A percentile compares a stretch with the other conserved stretches of the same genome.
phyloP scores from a whole-genome alignment of 1,284 basidiomycete genomes.

The Naganishia cerealis region DNA sequence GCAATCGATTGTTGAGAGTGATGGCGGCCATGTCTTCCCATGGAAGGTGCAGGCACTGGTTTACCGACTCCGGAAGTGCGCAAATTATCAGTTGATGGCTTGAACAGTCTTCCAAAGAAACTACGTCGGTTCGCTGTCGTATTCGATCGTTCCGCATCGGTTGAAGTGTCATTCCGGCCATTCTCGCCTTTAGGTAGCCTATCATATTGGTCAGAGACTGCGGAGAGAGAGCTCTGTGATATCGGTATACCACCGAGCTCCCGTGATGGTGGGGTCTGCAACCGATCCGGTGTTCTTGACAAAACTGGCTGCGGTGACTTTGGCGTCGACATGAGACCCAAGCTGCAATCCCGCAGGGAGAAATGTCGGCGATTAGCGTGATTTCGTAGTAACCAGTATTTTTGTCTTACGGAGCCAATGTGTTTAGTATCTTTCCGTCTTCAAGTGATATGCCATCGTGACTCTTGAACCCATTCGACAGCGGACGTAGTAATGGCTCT shows the following conservation, averaged over 20 bases:
- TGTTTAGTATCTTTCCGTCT: conserved; percentile 88
- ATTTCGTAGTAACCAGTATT: background rate
- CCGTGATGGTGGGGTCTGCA: conserved; percentile 34
- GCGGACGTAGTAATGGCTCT: conserved; percentile 81
- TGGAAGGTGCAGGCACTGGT: background rate
- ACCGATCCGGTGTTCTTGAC: conserved; percentile 10
- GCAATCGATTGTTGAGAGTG: conserved; percentile 7
- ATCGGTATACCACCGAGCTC: background rate
- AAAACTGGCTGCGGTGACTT: conserved; percentile 6
- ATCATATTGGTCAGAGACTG: background rate
- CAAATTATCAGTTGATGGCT: conserved; percentile 23
- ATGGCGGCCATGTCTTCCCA: conserved; percentile 13
- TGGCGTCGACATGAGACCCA: conserved; percentile 13
- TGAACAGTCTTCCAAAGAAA: conserved; percentile 20
- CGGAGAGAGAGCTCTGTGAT: background rate
- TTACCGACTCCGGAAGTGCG: background rate
- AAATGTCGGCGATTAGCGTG: background rate
- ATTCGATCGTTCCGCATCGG: conserved; percentile 25
- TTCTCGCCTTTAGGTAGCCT: background rate
- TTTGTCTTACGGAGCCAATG: conserved; percentile 77
- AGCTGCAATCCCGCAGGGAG: background rate
- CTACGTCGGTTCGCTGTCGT: conserved; percentile 34
- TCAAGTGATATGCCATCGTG: conserved; percentile 77
- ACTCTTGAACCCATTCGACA: conserved; percentile 89
- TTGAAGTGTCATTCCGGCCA: background rate